Conservation (phyloP, 192 early-diverging fungal genomes). For the Backusella tarrabulga region DNA sequence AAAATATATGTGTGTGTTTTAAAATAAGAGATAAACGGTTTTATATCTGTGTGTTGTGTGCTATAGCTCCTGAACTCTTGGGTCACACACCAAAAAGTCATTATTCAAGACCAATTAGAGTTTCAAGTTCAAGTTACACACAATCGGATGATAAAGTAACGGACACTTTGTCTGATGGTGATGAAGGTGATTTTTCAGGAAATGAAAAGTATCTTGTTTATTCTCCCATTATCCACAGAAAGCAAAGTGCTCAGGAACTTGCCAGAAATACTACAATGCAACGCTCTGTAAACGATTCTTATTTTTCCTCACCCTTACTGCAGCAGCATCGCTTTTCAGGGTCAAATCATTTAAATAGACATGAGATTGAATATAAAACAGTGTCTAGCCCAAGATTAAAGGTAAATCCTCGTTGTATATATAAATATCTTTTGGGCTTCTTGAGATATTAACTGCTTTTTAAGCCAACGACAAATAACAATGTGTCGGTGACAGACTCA, state of each 20-base stretch:
- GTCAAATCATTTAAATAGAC: conserved; percentile 4
- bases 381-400: not conserved
- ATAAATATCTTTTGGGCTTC: not conserved
- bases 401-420: not conserved
- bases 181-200: not conserved
- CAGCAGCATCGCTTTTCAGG: not conserved
- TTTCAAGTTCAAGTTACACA: conserved; percentile 1
- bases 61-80: not conserved
- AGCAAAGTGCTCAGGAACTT: not conserved
- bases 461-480: not conserved
- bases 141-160: conserved; percentile 8
- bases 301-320: not conserved
- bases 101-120: conserved; percentile 8
- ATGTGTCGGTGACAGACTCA: conserved; percentile 6
- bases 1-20: not conserved
- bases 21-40: not conserved
- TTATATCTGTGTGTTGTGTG: not conserved
- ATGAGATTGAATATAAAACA: not conserved
- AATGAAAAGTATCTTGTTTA: not conserved
- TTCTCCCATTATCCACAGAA: not conserved
- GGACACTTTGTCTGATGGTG: conserved; percentile 1
- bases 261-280: not conserved
- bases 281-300: not conserved
- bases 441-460: not conserved
- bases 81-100: conserved; percentile 6